Percentiles rank a stretch among this genome's conserved stretches.
Conservation (phyloP, 805 yeast species). For the Metschnikowia peoriensis region DNA sequence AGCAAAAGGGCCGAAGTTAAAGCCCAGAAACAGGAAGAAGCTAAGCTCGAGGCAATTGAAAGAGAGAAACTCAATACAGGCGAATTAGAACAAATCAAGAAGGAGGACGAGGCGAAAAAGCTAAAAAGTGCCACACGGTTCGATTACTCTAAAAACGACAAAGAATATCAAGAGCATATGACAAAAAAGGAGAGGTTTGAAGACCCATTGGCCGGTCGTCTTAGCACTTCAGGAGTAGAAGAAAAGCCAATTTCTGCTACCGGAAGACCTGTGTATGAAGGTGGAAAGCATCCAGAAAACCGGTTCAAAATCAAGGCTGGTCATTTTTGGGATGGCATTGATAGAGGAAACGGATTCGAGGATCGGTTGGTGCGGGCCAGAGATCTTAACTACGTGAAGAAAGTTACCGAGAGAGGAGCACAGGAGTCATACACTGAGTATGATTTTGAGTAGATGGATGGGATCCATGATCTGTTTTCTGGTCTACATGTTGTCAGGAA, state of each 20-base stretch:
- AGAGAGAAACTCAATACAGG: slow-evolving; percentile 14
- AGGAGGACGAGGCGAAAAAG: slow-evolving; percentile 15
- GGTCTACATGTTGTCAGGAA: too few species aligned
- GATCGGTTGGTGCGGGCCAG: slow-evolving; percentile 48
- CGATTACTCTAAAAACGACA: slow-evolving; percentile 31
- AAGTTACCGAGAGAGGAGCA: slow-evolving; percentile 11
- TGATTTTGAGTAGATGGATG: slow-evolving; percentile 13
- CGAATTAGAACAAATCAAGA: slow-evolving; percentile 11
- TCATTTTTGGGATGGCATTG: slow-evolving; percentile 87
- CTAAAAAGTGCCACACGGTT: slow-evolving; percentile 34
- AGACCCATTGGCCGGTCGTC: slow-evolving; percentile 55
- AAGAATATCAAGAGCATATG: slow-evolving; percentile 33
- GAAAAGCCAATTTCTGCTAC: slow-evolving; percentile 22
- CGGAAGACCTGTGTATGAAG: slow-evolving; percentile 55
- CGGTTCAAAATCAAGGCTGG: slow-evolving; percentile 81
- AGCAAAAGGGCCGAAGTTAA: slow-evolving; percentile 12
- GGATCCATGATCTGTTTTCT: background rate
- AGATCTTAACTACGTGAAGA: slow-evolving; percentile 21
- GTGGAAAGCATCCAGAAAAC: slow-evolving; percentile 58
- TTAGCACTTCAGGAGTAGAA: slow-evolving; percentile 4
- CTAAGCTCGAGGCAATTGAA: slow-evolving; percentile 9
- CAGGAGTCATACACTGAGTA: slow-evolving; percentile 20
- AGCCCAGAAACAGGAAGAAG: slow-evolving; percentile 9
- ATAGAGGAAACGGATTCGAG: slow-evolving; percentile 87
- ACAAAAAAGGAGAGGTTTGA: slow-evolving; percentile 42